Evolutionary conservation across 768 basidiomycete species (phyloP), one percentile per base, ranked within the genome.

Genomic region (Crucibulum laeve): DNA sequence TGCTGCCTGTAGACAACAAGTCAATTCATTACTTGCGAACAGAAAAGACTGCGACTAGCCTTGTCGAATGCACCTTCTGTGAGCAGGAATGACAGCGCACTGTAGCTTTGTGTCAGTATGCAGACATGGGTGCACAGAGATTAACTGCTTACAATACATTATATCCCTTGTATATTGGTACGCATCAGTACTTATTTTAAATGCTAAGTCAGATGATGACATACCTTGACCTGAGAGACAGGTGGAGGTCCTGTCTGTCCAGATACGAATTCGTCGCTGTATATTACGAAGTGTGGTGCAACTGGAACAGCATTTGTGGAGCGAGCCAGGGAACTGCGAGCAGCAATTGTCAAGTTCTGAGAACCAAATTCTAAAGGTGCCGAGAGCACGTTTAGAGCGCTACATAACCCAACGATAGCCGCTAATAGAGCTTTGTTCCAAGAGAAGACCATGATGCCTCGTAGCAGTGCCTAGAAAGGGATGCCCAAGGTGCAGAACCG

Each of bases 21-120:
- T 14, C 23, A 25, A 28, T 15, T 39, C n/a, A 33, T 22, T 45
- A 36, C 30, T 22, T 13, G 39, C 37, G n/a, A 32, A 19, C 14
- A 26, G 2, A 7, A 18, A n/a, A 32, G 19, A 11, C n/a, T 22
- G 26, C 7, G 26, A 19, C n/a, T 21, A 44, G 67, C 68, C 64
- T 82, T 79, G 53, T 84, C 81, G 56, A 65, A 78, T 15, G 80
- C 68, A 18, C 81, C 81, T 47, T 66, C 72, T 10, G 65, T 46
- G 4, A 82, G 68, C 37, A 80, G 67, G 67, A 82, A 84, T 4
- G 79, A 76, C 24, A 73, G 67, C 17, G 65, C 61, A 59, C 70
- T 72, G 38, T n/a, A 38, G 18, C 25, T 25, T 34, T 35, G 40
- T 21, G 46, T 42, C 41, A 15, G 35, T 28, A 21, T 18, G 19